Evolutionary conservation across 1,139 yeast species (phyloP), one percentile per base, ranked within the genome.

Genomic region (Kodamaea sp.): DNA sequence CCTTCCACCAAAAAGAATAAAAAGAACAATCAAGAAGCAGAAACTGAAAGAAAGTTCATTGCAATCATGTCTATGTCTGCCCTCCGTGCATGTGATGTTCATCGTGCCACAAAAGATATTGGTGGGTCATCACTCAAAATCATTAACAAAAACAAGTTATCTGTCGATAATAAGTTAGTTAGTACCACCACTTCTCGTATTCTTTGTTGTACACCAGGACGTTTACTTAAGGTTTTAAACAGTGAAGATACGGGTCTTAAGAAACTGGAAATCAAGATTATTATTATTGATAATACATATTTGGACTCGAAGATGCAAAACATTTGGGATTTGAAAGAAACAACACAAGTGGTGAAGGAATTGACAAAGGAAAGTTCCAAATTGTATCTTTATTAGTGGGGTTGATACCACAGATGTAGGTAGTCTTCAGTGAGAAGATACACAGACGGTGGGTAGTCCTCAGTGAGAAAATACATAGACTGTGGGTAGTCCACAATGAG

Each of bases 51-150:
- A 34, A 70, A 73, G 45, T 76, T 71, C 49, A 61, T 83, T 15
- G 67, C 83, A n/a, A 63, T 83, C 2, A 57, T 84, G 11, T 75
- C 86, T 4, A 73, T 78, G 71, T 82, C 89, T 0, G 90, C 90
- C 1, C 61, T 83, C 22, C 67, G 92, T 42, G 87, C 84, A 1
- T 84, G 92, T 61, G 90, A 84, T 51, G 70, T 81, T 2, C 79
- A 78, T 53, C 68, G 92, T 40, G 79, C 82, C 1, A 74, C 81
- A 8, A 71, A 75, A 48, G 69, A 68, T 24, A 51, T 80, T 27
- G 63, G 70, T 4, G 80, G 81, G 7, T 75, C 83, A 0, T 77
- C 87, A 2, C 46, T 83, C 39, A 84, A 83, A 54, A 57, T 84
- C 32, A 84, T 84, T 53, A 75, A 78, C 50, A 84, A 84, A 58